Conservation (phyloP, 495 filamentous ascomycete species). For the Lentithecium fluviatile region DNA sequence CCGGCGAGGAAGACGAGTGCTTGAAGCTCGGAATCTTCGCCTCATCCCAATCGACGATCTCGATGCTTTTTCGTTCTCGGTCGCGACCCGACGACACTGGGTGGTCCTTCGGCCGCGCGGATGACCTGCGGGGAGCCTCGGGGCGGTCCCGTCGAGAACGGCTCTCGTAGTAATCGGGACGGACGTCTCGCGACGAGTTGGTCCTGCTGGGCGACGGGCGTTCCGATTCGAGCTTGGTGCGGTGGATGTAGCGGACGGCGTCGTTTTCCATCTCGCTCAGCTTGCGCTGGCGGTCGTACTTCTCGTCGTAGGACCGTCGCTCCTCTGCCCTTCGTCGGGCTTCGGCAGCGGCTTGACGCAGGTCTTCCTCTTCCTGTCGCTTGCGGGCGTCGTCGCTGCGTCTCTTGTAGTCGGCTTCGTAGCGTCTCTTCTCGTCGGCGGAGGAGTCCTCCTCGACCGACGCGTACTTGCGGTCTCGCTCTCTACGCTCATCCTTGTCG, state of each 20-base stretch:
- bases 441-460: slow-evolving; percentile 31
- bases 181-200: slow-evolving; percentile 29
- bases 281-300: slow-evolving; percentile 25
- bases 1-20: slow-evolving; percentile 31
- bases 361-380: slow-evolving; percentile 17
- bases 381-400: slow-evolving; percentile 10
- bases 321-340: slow-evolving; percentile 24
- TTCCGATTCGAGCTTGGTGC: slow-evolving; percentile 18
- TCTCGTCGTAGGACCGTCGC: slow-evolving; percentile 22
- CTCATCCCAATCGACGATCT: slow-evolving; percentile 37
- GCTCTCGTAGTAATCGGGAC: slow-evolving; percentile 17
- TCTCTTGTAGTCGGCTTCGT: slow-evolving; percentile 25
- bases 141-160: slow-evolving; percentile 13
- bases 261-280: slow-evolving; percentile 10
- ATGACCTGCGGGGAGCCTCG: slow-evolving; percentile 29
- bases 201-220: slow-evolving; percentile 28
- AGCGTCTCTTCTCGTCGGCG: slow-evolving; percentile 26
- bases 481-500: slow-evolving; percentile 34
- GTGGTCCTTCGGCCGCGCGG: slow-evolving; percentile 30
- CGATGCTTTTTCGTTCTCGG: slow-evolving; percentile 31
- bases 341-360: slow-evolving; percentile 14
- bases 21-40: slow-evolving; percentile 23
- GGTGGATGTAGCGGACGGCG: slow-evolving; percentile 24
- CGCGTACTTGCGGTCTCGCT: slow-evolving; percentile 25
- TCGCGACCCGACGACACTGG: slow-evolving; percentile 29